Evolutionary conservation across 73 alveolate species (phyloP), one percentile per base, ranked within the genome.

Genomic region (Stentor roeselii): DNA sequence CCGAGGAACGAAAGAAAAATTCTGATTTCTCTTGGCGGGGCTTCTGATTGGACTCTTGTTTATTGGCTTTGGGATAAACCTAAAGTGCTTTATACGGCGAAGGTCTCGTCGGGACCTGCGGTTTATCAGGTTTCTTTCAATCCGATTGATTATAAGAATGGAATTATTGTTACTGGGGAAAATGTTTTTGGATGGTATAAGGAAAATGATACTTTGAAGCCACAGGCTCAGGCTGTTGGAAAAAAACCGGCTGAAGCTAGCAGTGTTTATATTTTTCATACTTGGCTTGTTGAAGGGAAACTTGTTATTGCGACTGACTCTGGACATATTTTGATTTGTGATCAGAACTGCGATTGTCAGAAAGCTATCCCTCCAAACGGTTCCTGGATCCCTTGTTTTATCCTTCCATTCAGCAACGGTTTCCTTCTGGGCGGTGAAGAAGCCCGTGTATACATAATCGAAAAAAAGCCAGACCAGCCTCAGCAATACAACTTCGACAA

Each of bases 31-130:
- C 90, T 91, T 37, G 93, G 94, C 27, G 97, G 97, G 0, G 93
- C 93, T 3, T 96, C 97, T 1, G 97, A 92, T 87, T 93, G 96
- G 96, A 89, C 92, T 37, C 59, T 93, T 76, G 77, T 93, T 39
- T 75, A 88, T 32, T 93, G 98, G 97, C 83, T 86, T 40, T 94
- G 98, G 98, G 97, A 94, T 88, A 92, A 90, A 87, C 89, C 86
- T 34, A 82, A 77, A 37, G 87, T 89, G 60, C 58, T 78, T 4
- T 85, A 91, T 42, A 78, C 59, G 82, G 86, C 84, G 60, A 75
- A 75, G 60, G 93, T 83, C 32, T 87, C 93, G 39, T 75, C 59
- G 6, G 84, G 84, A 76, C 14, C 38, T 39, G 36, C 84, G 6
- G 84, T 76, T 30, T 76, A 76, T 39, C 39, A 15, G 6, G 34